Percentiles rank a stretch among this genome's conserved stretches.
These are phyloP conservation scores for Penicillium sp. DNA, from an alignment of 2,329 filamentous ascomycete species.

Conservation along the genomic window DNA sequence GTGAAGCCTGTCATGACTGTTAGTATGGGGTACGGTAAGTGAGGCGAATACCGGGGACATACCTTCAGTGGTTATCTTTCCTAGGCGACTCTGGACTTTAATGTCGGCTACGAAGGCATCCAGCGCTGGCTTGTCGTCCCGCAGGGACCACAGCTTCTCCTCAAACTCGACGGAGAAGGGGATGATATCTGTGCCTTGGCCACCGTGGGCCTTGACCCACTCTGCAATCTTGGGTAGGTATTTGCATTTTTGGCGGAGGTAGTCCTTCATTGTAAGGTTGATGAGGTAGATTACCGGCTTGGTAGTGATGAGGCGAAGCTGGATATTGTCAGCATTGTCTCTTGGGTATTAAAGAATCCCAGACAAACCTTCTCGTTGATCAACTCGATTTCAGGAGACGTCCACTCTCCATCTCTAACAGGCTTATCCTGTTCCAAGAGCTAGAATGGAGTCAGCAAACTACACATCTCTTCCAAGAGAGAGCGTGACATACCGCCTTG, in stretches of 20 bases:
- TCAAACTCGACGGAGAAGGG: slow-evolving; percentile 10
- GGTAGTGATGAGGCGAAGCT: slow-evolving; percentile 6
- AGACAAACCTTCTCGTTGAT: slow-evolving; percentile 7
- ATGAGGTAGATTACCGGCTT: slow-evolving; percentile 8
- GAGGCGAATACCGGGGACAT: not conserved
- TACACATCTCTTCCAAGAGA: not conserved
- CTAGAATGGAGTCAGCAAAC: not conserved
- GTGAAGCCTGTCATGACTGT: slow-evolving; percentile 1
- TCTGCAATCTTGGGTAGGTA: slow-evolving; percentile 7
- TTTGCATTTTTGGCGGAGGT: slow-evolving; percentile 6
- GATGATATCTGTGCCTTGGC: slow-evolving; percentile 1
- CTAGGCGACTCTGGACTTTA: not conserved
- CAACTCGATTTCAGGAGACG: slow-evolving; percentile 4
- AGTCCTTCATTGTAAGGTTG: slow-evolving; percentile 8
- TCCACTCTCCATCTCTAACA: slow-evolving; percentile 8
- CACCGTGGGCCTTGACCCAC: slow-evolving; percentile 6
- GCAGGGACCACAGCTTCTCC: slow-evolving; percentile 5
- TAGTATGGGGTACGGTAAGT: not conserved
- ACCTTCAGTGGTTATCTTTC: slow-evolving; percentile 1
- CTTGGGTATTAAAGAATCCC: too few species aligned
- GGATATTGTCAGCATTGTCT: not conserved
- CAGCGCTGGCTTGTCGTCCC: slow-evolving; percentile 1
- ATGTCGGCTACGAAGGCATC: slow-evolving; percentile 1
- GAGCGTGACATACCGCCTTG: not conserved
- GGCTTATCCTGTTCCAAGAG: slow-evolving; percentile 6